Evolutionary conservation across 768 basidiomycete species (phyloP).

Genomic region (Lactarius hatsudake): DNA sequence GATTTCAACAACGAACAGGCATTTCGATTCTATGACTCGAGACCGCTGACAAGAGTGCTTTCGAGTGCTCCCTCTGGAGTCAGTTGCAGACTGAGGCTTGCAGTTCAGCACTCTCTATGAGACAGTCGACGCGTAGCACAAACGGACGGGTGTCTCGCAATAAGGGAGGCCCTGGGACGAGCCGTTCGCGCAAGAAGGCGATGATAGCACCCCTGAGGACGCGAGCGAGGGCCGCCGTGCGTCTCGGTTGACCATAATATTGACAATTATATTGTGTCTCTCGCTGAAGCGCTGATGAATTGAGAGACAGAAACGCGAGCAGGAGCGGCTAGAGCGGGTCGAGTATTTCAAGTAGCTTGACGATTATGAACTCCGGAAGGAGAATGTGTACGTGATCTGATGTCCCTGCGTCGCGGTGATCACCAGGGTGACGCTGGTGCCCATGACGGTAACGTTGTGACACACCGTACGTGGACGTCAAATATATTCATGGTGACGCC

Average conservation of each 20-base stretch:
- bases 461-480: too few species aligned
- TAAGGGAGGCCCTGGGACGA: constrained; percentile 5
- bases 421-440: too few species aligned
- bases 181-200: constrained; percentile 19
- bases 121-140: background rate
- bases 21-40: too few species aligned
- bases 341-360: constrained; percentile 29
- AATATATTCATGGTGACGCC: too few species aligned
- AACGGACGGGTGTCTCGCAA: background rate
- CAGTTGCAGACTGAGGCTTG: too few species aligned
- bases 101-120: too few species aligned
- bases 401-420: too few species aligned
- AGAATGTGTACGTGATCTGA: constrained; percentile 27
- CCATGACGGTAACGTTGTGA: too few species aligned
- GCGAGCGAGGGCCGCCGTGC: constrained; percentile 20
- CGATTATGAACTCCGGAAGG: constrained; percentile 22
- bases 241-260: background rate
- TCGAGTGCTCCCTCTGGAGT: too few species aligned
- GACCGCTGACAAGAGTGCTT: too few species aligned
- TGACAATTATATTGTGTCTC: background rate
- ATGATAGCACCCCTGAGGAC: constrained; percentile 28
- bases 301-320: constrained; percentile 15
- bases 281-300: background rate
- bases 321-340: constrained; percentile 17
- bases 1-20: too few species aligned